phyloP scores from a whole-genome alignment of 2,329 filamentous ascomycete species.

The Allantophomopsis cytisporea region DNA sequence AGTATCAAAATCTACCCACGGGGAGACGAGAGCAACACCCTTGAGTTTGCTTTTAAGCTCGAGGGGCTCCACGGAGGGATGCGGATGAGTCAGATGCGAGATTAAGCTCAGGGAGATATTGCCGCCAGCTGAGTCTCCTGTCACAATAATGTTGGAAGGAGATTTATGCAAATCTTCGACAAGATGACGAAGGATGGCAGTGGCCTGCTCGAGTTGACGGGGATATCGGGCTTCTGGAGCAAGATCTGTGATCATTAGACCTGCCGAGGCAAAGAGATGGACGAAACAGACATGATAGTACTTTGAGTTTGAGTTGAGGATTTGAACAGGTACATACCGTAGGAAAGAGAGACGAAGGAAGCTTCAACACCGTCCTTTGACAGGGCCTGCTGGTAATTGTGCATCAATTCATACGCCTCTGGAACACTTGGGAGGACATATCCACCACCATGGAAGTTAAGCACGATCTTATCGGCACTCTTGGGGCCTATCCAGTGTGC shows the following conservation, averaged over 20 bases:
- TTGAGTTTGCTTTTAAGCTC: slow-evolving; percentile 26
- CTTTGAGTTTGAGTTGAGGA: not conserved
- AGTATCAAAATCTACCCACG: slow-evolving; percentile 40
- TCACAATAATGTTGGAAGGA: slow-evolving; percentile 25
- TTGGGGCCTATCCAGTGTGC: slow-evolving; percentile 30
- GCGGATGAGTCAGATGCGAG: slow-evolving; percentile 40
- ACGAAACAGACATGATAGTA: too few species aligned
- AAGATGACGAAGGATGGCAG: slow-evolving; percentile 27
- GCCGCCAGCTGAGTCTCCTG: slow-evolving; percentile 39
- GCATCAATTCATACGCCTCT: slow-evolving; percentile 29
- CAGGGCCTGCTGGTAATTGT: slow-evolving; percentile 12
- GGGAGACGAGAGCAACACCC: slow-evolving; percentile 38
- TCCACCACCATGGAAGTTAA: slow-evolving; percentile 39
- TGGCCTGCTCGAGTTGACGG: slow-evolving; percentile 30
- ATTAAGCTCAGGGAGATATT: slow-evolving; percentile 30
- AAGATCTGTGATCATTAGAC: slow-evolving; percentile 19
- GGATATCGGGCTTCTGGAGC: slow-evolving; percentile 30
- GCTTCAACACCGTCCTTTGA: slow-evolving; percentile 26
- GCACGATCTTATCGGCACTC: slow-evolving; percentile 22
- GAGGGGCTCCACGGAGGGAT: slow-evolving; percentile 42
- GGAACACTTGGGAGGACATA: slow-evolving; percentile 32
- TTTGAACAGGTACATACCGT: slow-evolving; percentile 21
- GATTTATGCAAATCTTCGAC: slow-evolving; percentile 15
- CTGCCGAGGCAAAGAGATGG: not conserved
- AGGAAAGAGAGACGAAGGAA: slow-evolving; percentile 38